Evolutionary conservation across 495 filamentous ascomycete species (phyloP).

Genomic region (Apiosordaria backusii): DNA sequence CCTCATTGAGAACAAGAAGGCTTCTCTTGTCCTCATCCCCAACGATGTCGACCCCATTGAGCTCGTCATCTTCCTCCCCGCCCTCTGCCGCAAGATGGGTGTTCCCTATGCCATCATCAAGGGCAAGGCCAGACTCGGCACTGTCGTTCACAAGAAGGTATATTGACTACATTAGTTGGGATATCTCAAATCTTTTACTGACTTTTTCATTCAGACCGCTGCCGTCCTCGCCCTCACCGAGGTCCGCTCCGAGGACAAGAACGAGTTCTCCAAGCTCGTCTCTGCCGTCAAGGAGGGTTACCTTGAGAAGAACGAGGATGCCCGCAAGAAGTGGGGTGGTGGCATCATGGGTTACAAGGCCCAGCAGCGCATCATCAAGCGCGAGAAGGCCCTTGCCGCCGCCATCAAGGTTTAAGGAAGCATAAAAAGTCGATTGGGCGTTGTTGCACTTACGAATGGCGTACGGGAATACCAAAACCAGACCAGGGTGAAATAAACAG

Average conservation of each 20-base stretch:
- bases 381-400: slow-evolving; percentile 85
- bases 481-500: slow-evolving; percentile 36
- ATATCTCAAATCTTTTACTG: not conserved
- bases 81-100: slow-evolving; percentile 99
- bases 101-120: slow-evolving; percentile 98
- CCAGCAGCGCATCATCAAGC: slow-evolving; percentile 87
- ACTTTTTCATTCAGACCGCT: slow-evolving; percentile 62
- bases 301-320: slow-evolving; percentile 89
- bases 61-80: slow-evolving; percentile 97
- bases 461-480: slow-evolving; percentile 41
- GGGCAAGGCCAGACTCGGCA: slow-evolving; percentile 98
- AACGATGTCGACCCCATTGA: slow-evolving; percentile 99
- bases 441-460: slow-evolving; percentile 36
- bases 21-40: slow-evolving; percentile 91
- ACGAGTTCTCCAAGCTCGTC: slow-evolving; percentile 93
- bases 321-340: slow-evolving; percentile 95
- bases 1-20: slow-evolving; percentile 99
- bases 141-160: slow-evolving; percentile 99
- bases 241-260: slow-evolving; percentile 95
- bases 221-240: slow-evolving; percentile 95
- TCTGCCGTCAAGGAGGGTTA: slow-evolving; percentile 98
- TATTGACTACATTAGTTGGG: not conserved
- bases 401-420: slow-evolving; percentile 88
- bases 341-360: slow-evolving; percentile 99
- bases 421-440: slow-evolving; percentile 22